Conservation (phyloP, 176 grass and related monocot genomes). For the Phoenix roebelenii region DNA sequence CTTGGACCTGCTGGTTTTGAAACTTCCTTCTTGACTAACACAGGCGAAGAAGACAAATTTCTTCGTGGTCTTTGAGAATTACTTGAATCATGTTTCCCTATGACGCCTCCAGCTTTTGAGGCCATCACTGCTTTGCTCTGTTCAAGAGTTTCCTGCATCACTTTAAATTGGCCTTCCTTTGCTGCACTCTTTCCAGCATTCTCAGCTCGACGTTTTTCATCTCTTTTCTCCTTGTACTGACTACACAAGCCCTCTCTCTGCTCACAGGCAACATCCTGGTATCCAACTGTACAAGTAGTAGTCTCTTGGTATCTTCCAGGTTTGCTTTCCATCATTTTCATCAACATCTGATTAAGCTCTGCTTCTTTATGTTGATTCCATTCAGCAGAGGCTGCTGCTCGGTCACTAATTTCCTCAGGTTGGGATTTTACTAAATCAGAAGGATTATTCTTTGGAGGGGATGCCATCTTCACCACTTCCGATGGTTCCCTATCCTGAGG, state of each 20-base stretch:
- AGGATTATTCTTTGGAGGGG: conserved; percentile 28
- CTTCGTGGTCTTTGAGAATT: conserved; percentile 50
- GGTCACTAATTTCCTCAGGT: conserved; percentile 44
- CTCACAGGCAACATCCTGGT: conserved; percentile 33
- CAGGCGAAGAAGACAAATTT: conserved; percentile 83
- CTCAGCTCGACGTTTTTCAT: conserved; percentile 45
- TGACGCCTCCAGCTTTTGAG: conserved; percentile 32
- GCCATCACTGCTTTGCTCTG: conserved; percentile 33
- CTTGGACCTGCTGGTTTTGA: conserved; percentile 49
- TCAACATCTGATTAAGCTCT: conserved; percentile 94
- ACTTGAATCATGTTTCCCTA: conserved; percentile 57
- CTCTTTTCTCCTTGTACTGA: conserved; percentile 63
- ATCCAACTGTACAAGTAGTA: conserved; percentile 26
- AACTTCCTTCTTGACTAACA: conserved; percentile 59
- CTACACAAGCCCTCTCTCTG: conserved; percentile 34
- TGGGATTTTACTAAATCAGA: conserved; percentile 33
- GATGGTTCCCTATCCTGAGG: conserved; percentile 15
- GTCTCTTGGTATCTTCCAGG: conserved; percentile 49
- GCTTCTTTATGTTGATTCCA: conserved; percentile 91
- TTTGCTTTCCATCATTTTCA: conserved; percentile 92
- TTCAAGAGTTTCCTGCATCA: conserved; percentile 36
- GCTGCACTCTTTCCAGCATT: conserved; percentile 42
- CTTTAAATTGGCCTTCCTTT: conserved; percentile 38
- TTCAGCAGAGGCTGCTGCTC: conserved; percentile 55
- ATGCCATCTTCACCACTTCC: conserved; percentile 25